A percentile compares a stretch with the other conserved stretches of the same genome.
Evolutionary conservation across 2,329 filamentous ascomycete genomes (phyloP).

Genomic region (Nemania serpens): DNA sequence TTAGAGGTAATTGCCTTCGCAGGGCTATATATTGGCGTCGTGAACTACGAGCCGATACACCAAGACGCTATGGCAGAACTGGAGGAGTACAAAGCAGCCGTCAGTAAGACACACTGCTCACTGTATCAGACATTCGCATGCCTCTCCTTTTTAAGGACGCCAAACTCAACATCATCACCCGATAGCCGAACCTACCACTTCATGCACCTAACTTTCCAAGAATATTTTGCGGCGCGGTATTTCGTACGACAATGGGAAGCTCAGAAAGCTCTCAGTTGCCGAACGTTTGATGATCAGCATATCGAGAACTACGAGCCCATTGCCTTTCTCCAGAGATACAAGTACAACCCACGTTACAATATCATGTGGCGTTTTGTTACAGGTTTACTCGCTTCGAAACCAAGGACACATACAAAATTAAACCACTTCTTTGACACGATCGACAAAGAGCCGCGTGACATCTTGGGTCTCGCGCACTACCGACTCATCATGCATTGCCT

Average conservation of each 20-base stretch:
- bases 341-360: neutral
- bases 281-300: neutral
- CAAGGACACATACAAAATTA: neutral
- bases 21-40: conserved; percentile 41
- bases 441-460: neutral
- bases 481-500: conserved; percentile 3
- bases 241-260: neutral
- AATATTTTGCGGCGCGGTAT: conserved; percentile 9
- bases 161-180: neutral
- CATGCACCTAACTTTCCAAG: neutral
- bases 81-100: too few species aligned
- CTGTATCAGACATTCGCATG: neutral
- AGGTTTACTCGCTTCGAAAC: neutral
- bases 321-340: neutral
- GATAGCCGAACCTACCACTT: neutral
- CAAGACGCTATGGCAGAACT: too few species aligned
- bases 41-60: conserved; percentile 39
- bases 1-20: conserved; percentile 43
- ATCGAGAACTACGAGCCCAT: neutral
- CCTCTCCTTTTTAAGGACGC: neutral
- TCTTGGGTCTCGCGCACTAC: neutral
- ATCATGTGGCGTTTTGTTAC: conserved; percentile 4
- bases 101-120: neutral
- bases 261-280: neutral
- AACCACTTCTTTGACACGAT: neutral